These are phyloP conservation scores for Syzygium aqueum DNA, from an alignment of 345 rosid species.

Conservation along the genomic window DNA sequence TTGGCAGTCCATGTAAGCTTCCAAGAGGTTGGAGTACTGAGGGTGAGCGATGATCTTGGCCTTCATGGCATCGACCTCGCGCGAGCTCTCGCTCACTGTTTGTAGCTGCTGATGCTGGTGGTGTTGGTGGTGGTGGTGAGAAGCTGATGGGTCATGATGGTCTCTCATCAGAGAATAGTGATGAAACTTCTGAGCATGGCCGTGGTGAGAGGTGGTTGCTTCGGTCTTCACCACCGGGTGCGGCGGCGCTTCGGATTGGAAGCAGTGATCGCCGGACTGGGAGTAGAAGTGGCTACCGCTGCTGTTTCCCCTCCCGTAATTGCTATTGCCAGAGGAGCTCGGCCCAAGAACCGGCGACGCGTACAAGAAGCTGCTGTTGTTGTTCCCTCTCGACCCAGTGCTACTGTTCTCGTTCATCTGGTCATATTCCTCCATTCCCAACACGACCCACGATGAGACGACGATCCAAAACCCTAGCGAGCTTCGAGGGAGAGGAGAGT, in stretches of 20 bases:
- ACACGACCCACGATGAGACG: constrained; percentile 13
- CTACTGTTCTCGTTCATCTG: constrained; percentile 49
- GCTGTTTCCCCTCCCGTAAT: neutral
- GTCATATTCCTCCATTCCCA: constrained; percentile 63
- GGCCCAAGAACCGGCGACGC: constrained; percentile 37
- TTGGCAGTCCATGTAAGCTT: constrained; percentile 96
- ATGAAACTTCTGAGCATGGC: constrained; percentile 34
- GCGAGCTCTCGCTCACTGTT: constrained; percentile 31
- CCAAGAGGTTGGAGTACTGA: constrained; percentile 73
- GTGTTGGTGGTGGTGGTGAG: neutral
- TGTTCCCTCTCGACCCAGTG: constrained; percentile 32
- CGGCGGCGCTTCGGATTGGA: constrained; percentile 34
- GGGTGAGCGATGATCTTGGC: constrained; percentile 95
- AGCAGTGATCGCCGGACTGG: constrained; percentile 37
- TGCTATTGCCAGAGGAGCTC: constrained; percentile 6
- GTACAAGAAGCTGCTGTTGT: constrained; percentile 72
- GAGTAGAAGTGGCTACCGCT: constrained; percentile 3
- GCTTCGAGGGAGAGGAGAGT: neutral
- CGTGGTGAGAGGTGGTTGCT: constrained; percentile 42
- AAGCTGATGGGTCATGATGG: constrained; percentile 11
- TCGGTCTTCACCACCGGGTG: constrained; percentile 67
- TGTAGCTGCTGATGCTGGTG: constrained; percentile 20
- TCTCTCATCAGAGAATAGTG: constrained; percentile 49
- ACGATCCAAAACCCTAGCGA: constrained; percentile 11
- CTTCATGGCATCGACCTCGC: constrained; percentile 69